Evolutionary conservation across 1,284 basidiomycete species (phyloP), one percentile per base, ranked within the genome.

Genomic region (Grifola frondosa): DNA sequence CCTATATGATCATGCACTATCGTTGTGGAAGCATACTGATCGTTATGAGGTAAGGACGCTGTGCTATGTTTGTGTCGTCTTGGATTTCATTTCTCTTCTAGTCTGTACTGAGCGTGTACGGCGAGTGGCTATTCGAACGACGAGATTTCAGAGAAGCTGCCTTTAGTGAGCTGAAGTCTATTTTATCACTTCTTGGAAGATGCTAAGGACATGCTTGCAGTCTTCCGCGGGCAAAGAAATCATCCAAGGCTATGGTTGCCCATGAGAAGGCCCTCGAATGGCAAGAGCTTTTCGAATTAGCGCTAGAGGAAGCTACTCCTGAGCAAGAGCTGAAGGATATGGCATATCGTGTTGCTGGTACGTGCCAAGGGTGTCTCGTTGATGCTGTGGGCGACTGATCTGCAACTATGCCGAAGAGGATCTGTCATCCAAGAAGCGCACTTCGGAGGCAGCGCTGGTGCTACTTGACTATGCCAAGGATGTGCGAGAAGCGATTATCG

Each of bases 261-360:
- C 84, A 91, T 55, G 91, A 96, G 63, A 86, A 84, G 45, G 88
- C 88, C 1, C 70, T 93, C 20, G 80, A 88, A 31, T 97, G 95
- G 94, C 82, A 88, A 55, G 91, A 94, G 54, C 71, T 95, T 0
- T 96, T 97, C 61, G 81, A 88, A n/a, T 68, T 96, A 15, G 88
- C 88, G 1, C 54, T 78, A 50, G 67, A 70, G 52, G 63, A 70
- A 54, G 54, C 68, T 11, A 49, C 73, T 12, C 44, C 70, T 0
- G 63, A 68, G 12, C 80, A 84, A 11, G 80, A 83, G 22, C 58
- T 91, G 12, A 62, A 69, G 15, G 75, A 75, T 3, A 80, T 82
- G 60, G 87, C 79, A 10, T 83, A 86, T 63, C 80, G 89, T 23
- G 71, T 93, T 7, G 81, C 88, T 37, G 89, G 89, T 90, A 45